Evolutionary conservation across 2,329 filamentous ascomycete genomes (phyloP).

Genomic region (Nigrospora sphaerica): DNA sequence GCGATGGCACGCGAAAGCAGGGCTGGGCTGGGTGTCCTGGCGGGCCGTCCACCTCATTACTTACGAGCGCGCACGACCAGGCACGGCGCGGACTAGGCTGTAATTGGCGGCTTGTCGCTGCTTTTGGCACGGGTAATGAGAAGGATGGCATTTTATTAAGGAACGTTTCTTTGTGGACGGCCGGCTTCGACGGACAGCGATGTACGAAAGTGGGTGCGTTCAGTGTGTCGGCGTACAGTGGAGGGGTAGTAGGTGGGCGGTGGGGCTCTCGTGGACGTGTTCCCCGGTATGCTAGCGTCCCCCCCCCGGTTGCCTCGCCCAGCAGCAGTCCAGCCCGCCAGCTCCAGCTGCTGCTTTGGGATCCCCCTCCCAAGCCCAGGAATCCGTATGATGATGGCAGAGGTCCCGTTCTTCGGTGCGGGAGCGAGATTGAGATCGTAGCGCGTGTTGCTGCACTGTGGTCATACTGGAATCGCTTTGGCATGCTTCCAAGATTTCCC

Average conservation of each 20-base stretch:
- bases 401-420: no score
- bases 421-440: no score
- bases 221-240: background rate
- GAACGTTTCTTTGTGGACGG: constrained; percentile 8
- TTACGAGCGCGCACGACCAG: background rate
- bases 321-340: no score
- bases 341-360: no score
- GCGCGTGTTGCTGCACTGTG: no score
- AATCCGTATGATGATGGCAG: no score
- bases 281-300: constrained; percentile 2
- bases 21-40: no score
- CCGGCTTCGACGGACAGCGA: background rate
- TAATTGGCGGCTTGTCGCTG: constrained; percentile 5
- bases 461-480: no score
- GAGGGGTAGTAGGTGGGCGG: background rate
- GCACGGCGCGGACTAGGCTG: constrained; percentile 1
- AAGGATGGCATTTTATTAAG: background rate
- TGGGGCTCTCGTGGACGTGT: background rate
- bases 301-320: background rate
- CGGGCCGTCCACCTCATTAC: background rate
- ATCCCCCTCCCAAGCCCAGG: no score
- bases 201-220: background rate
- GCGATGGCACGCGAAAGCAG: no score
- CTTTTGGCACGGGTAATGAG: constrained; percentile 4
- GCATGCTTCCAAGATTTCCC: no score